Evolutionary conservation across 768 basidiomycete species (phyloP), one percentile per base, ranked within the genome.

Genomic region (Harrya chromipes): DNA sequence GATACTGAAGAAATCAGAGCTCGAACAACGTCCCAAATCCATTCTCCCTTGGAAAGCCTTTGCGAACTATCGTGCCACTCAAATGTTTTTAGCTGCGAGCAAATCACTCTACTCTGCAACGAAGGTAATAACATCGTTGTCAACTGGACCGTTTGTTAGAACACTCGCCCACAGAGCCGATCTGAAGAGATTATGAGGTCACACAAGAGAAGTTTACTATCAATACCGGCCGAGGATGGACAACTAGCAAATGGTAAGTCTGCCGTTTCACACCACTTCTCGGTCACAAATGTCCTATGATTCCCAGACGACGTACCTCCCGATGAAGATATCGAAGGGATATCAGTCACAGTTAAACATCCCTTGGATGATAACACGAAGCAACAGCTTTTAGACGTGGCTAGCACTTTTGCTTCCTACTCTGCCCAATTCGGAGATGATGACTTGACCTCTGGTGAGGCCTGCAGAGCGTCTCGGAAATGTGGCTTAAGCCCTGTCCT

Each of bases 101-200:
- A 38, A 34, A 23, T 17, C 6, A 12, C 42, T 58, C 21, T 58
- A 47, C 29, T 0, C 0, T 23, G 6, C 6, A 34, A 57, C 53
- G 5, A 54, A 12, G 45, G 58, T 59, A 39, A 46, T 2, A n/a
- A 3, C 1, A 13, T 31, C 21, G 7, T 19, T 9, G 21, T 33
- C 1, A 4, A 34, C 16, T 4, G 47, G 34, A 29, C 12, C 10
- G 16, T 16, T 12, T 14, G 12, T 9, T 8, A 23, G 35, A 24
- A 16, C 24, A 9, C 39, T 2, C 21, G n/a, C 6, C 11, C 34
- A 16, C 40, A 54, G 57, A 49, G 24, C 13, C 39, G 3, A 33
- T 59, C 57, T 0, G 58, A 59, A 3, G 42, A 34, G n/a, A 14
- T 59, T 8, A 12, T 31, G 9, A 50, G 49, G 17, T 6, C 45